Conservation (phyloP, 768 basidiomycete genomes). For the Cubamyces sp. region DNA sequence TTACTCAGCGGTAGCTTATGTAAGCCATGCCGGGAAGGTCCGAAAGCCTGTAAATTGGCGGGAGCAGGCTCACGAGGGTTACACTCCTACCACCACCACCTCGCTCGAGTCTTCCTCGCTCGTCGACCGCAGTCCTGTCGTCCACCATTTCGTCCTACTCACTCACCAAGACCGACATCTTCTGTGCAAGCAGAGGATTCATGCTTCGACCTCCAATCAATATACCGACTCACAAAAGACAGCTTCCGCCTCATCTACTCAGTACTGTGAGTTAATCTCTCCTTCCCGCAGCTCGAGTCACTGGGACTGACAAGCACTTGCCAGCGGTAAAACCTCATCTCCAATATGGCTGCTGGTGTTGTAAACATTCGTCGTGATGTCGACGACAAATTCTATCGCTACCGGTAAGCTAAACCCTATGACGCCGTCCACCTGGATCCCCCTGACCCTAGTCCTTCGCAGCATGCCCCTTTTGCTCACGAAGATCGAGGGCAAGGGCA, state of each 20-base stretch:
- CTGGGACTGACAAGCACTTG: slow-evolving; percentile 5
- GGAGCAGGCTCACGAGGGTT: neutral
- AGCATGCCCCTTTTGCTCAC: slow-evolving; percentile 95
- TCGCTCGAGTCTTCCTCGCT: slow-evolving; percentile 29
- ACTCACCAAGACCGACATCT: slow-evolving; percentile 48
- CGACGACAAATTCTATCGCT: slow-evolving; percentile 96
- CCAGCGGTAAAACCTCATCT: slow-evolving; percentile 62
- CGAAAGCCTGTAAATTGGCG: slow-evolving; percentile 27
- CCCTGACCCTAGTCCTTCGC: slow-evolving; percentile 19
- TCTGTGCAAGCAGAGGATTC: slow-evolving; percentile 83
- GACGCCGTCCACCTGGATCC: neutral
- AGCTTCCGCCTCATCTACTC: slow-evolving; percentile 46
- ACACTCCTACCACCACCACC: slow-evolving; percentile 27
- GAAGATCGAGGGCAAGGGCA: slow-evolving; percentile 99
- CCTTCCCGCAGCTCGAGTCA: neutral
- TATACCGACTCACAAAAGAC: slow-evolving; percentile 68
- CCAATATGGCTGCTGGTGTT: slow-evolving; percentile 85
- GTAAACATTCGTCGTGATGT: slow-evolving; percentile 96
- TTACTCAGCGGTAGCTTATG: slow-evolving; percentile 25
- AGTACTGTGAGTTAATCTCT: slow-evolving; percentile 50
- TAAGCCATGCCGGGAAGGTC: slow-evolving; percentile 24
- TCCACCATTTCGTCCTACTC: slow-evolving; percentile 70
- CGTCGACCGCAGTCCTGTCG: slow-evolving; percentile 28
- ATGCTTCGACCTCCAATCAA: slow-evolving; percentile 90
- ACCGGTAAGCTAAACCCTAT: slow-evolving; percentile 56